phyloP scores from a whole-genome alignment of 2,329 filamentous ascomycete species.

The Monosporascus ibericus region DNA sequence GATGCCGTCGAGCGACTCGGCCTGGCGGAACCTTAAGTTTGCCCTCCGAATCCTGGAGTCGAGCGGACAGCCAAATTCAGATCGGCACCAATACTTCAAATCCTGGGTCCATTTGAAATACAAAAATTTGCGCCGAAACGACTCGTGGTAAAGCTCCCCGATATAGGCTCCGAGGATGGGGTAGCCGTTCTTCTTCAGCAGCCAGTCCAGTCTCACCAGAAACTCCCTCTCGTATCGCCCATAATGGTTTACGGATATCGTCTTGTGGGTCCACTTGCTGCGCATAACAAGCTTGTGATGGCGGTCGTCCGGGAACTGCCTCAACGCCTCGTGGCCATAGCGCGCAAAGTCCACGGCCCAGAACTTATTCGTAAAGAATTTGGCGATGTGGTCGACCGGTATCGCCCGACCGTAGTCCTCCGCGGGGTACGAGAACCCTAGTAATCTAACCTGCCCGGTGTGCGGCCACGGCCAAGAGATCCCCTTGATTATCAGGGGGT shows the following conservation, averaged over 20 bases:
- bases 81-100: not conserved
- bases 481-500: slow-evolving; percentile 2
- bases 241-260: not conserved
- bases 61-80: no score
- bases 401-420: slow-evolving; percentile 10
- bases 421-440: not conserved
- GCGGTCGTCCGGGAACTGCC: slow-evolving; percentile 3
- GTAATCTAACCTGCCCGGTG: no score
- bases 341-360: slow-evolving; percentile 14
- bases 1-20: no score
- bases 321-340: slow-evolving; percentile 13
- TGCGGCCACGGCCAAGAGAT: slow-evolving; percentile 3
- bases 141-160: not conserved
- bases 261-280: no score
- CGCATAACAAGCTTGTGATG: not conserved
- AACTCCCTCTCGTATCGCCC: not conserved
- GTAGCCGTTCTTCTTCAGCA: slow-evolving; percentile 4
- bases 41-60: no score
- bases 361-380: slow-evolving; percentile 20
- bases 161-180: slow-evolving; percentile 8
- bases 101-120: not conserved
- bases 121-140: not conserved
- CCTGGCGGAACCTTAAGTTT: no score
- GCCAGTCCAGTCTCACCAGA: not conserved
- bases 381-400: slow-evolving; percentile 11